phyloP scores from a whole-genome alignment of 1,139 yeast genomes.

The Hansenula sp. region DNA sequence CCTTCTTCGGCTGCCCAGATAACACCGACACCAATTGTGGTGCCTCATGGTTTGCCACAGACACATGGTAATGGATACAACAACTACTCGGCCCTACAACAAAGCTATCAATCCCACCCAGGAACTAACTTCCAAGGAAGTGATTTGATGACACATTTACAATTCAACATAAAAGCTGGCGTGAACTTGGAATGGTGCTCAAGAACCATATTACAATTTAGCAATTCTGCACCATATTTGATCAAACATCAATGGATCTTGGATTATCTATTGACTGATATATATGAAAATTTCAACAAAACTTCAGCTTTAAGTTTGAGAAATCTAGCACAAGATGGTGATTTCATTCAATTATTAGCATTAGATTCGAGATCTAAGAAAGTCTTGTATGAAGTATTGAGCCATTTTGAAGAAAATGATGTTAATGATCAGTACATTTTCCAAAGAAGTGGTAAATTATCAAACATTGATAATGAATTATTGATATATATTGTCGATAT shows the following conservation, averaged over 20 bases:
- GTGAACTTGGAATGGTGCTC: constrained; percentile 22
- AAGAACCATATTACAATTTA: constrained; percentile 17
- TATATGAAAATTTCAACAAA: constrained; percentile 12
- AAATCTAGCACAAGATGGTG: constrained; percentile 78
- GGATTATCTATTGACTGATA: constrained; percentile 17
- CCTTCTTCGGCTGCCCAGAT: neutral
- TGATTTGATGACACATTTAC: constrained; percentile 21
- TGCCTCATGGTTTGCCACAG: constrained; percentile 6
- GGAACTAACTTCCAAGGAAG: constrained; percentile 20
- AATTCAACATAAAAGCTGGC: constrained; percentile 18
- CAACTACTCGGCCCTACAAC: neutral
- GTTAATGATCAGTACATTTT: constrained; percentile 1
- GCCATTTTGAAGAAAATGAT: constrained; percentile 2
- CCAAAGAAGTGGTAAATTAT: constrained; percentile 28
- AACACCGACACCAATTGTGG: constrained; percentile 10
- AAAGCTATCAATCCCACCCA: constrained; percentile 5
- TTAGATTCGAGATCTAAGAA: constrained; percentile 46
- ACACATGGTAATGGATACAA: neutral
- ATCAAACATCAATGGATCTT: constrained; percentile 20
- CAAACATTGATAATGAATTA: constrained; percentile 54
- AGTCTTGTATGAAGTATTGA: constrained; percentile 21
- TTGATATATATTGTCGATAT: constrained; percentile 72
- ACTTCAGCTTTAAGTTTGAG: constrained; percentile 55
- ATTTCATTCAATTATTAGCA: constrained; percentile 77
- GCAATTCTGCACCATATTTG: constrained; percentile 18